Evolutionary conservation across 306 rosid genomes (phyloP).

Genomic region (Oemleria cerasiformis): DNA sequence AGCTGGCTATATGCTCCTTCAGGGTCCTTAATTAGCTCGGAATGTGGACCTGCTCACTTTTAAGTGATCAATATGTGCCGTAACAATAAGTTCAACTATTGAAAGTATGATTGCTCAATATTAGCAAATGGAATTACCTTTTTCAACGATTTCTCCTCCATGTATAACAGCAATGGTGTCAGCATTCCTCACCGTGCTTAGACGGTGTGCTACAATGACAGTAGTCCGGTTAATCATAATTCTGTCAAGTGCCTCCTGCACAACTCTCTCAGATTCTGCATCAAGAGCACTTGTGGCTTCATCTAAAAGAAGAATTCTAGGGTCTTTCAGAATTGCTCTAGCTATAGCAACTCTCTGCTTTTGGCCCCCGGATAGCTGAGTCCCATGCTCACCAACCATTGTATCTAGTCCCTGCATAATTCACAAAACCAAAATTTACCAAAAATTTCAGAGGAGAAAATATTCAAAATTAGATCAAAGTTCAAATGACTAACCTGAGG

Average conservation of each 20-base stretch:
- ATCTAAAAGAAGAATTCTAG: slow-evolving; percentile 63
- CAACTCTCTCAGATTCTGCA: slow-evolving; percentile 64
- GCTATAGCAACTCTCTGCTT: slow-evolving; percentile 56
- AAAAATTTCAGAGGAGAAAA: not conserved
- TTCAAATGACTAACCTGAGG: slow-evolving; percentile 42
- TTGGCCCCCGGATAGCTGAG: slow-evolving; percentile 70
- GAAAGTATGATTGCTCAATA: not conserved
- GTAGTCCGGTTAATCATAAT: slow-evolving; percentile 66
- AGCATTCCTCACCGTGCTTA: slow-evolving; percentile 56
- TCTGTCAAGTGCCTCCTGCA: slow-evolving; percentile 63
- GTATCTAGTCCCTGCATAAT: slow-evolving; percentile 52
- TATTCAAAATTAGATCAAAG: not conserved
- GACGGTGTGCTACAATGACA: slow-evolving; percentile 68
- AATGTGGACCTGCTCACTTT: slow-evolving; percentile 53
- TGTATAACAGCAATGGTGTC: slow-evolving; percentile 62
- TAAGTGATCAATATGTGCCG: slow-evolving; percentile 10
- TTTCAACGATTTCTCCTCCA: slow-evolving; percentile 56
- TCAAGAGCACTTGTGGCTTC: slow-evolving; percentile 78
- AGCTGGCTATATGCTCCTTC: slow-evolving; percentile 69
- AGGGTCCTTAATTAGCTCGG: slow-evolving; percentile 47
- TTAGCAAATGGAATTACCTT: slow-evolving; percentile 32
- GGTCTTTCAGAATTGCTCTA: slow-evolving; percentile 68
- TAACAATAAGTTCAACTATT: not conserved
- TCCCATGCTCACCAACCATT: slow-evolving; percentile 77
- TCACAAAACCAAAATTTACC: not conserved